Conservation (phyloP, 1,284 basidiomycete species). For the Takashimella koratensis region DNA sequence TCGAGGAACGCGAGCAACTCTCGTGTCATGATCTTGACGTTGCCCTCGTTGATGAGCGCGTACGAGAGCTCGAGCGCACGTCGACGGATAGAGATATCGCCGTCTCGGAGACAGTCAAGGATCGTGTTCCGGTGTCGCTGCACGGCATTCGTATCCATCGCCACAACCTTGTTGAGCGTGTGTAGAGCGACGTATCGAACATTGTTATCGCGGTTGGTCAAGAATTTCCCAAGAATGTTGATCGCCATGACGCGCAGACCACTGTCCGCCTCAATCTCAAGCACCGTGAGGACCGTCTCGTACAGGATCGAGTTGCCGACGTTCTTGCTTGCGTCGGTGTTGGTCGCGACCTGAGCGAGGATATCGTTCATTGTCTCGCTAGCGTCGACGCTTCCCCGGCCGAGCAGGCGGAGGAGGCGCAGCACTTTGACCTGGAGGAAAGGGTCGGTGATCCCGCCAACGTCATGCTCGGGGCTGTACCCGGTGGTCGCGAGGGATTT, state of each 20-base stretch:
- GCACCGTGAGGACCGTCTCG: conserved; percentile 94
- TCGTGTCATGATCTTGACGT: conserved; percentile 85
- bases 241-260: conserved; percentile 98
- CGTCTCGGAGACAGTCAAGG: conserved; percentile 94
- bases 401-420: conserved; percentile 85
- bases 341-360: conserved; percentile 96
- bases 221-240: conserved; percentile 97
- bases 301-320: conserved; percentile 98
- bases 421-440: conserved; percentile 97
- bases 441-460: conserved; percentile 98
- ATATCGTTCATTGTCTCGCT: conserved; percentile 99
- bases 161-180: conserved; percentile 97
- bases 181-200: conserved; percentile 99
- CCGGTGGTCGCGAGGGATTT: conserved; percentile 95
- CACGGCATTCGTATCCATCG: conserved; percentile 97
- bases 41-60: conserved; percentile 93
- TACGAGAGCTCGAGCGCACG: conserved; percentile 96
- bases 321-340: conserved; percentile 96
- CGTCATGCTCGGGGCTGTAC: conserved; percentile 98
- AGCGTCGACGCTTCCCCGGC: conserved; percentile 76
- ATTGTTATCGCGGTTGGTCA: conserved; percentile 98
- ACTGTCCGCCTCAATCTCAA: conserved; percentile 96
- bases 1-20: conserved; percentile 95
- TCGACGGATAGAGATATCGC: conserved; percentile 96
- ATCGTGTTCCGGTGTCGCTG: conserved; percentile 98